Conservation (phyloP, 2,329 filamentous ascomycete genomes). For the Bipolaris sorokiniana region DNA sequence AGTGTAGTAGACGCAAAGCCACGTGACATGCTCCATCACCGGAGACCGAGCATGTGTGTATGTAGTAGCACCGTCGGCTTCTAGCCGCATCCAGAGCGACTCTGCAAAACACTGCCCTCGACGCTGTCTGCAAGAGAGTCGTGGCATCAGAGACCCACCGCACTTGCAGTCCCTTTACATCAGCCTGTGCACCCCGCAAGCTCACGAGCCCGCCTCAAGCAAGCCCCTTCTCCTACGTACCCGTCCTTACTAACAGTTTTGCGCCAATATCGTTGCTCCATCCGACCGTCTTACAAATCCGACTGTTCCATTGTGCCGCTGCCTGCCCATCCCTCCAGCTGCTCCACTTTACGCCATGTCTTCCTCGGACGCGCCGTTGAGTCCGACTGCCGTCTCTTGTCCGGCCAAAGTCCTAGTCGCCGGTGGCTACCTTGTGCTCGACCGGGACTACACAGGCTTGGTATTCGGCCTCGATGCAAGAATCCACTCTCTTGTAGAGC, state of each 20-base stretch:
- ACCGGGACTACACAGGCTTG: constrained; percentile 79
- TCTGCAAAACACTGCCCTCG: neutral
- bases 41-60: neutral
- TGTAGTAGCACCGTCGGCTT: neutral
- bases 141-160: constrained; percentile 25
- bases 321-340: constrained; percentile 15
- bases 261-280: constrained; percentile 23
- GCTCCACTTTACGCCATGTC: constrained; percentile 19
- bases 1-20: neutral
- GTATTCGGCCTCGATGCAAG: constrained; percentile 69
- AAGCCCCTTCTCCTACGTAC: constrained; percentile 18
- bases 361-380: constrained; percentile 21
- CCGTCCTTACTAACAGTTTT: constrained; percentile 18
- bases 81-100: constrained; percentile 1
- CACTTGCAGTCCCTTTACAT: constrained; percentile 4
- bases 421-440: constrained; percentile 93
- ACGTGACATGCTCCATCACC: constrained; percentile 18
- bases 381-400: constrained; percentile 69
- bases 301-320: constrained; percentile 6
- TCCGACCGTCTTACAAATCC: constrained; percentile 20
- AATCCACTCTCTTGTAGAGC: constrained; percentile 66
- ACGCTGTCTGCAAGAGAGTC: constrained; percentile 7
- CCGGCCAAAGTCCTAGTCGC: constrained; percentile 96
- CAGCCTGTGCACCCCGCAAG: constrained; percentile 25
- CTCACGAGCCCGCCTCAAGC: constrained; percentile 18